phyloP scores from a whole-genome alignment of 306 rosid species.

The Quercus glauca region DNA sequence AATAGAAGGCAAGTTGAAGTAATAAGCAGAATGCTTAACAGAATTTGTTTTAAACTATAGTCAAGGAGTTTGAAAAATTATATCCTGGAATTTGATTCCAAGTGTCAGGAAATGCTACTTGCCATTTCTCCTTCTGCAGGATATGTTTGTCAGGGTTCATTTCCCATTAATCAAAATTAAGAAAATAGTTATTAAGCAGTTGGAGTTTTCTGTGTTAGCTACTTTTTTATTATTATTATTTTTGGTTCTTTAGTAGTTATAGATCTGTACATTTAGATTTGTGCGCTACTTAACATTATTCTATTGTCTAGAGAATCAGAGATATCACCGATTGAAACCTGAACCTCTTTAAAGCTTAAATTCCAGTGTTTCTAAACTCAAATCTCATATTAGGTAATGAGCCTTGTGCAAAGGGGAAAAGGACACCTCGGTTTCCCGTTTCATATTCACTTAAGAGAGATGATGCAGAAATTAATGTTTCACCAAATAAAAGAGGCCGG shows the following conservation, averaged over 20 bases:
- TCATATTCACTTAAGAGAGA: constrained; percentile 45
- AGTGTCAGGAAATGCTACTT: neutral
- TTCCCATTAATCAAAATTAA: neutral
- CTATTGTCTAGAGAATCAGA: neutral
- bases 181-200: neutral
- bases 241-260: neutral
- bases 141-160: neutral
- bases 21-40: neutral
- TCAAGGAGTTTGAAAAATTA: neutral
- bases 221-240: neutral
- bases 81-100: neutral
- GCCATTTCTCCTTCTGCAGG: neutral
- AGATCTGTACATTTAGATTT: neutral
- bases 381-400: constrained; percentile 43
- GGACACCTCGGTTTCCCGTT: constrained; percentile 78
- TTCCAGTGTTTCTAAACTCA: constrained; percentile 22
- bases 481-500: constrained; percentile 39
- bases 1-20: neutral
- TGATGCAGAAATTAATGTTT: constrained; percentile 35
- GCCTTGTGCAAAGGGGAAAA: constrained; percentile 79
- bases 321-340: constrained; percentile 1
- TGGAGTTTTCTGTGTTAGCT: neutral
- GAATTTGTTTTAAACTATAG: neutral
- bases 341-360: neutral
- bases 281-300: neutral